phyloP scores from a whole-genome alignment of 2,329 filamentous ascomycete genomes.

The Pyrenochaeta sp. region DNA sequence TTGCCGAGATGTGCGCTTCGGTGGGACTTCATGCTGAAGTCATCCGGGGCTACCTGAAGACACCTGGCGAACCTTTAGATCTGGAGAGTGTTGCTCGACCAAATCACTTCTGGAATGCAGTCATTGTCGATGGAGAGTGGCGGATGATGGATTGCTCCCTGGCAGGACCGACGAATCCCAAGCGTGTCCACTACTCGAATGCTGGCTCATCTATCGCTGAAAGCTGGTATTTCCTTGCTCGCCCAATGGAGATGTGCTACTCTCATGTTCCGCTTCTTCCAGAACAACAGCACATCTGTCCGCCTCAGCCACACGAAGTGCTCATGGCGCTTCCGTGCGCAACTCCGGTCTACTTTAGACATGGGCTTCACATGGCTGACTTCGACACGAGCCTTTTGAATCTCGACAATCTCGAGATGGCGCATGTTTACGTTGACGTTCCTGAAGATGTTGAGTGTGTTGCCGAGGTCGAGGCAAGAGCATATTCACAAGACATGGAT shows the following conservation, averaged over 20 bases:
- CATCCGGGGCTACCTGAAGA: slow-evolving; percentile 88
- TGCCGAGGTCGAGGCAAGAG: slow-evolving; percentile 87
- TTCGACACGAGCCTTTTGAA: slow-evolving; percentile 88
- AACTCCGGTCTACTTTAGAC: slow-evolving; percentile 87
- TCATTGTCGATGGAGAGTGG: slow-evolving; percentile 94
- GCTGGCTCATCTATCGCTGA: slow-evolving; percentile 75
- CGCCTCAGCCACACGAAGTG: slow-evolving; percentile 83
- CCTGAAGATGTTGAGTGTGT: slow-evolving; percentile 90
- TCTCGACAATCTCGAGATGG: slow-evolving; percentile 91
- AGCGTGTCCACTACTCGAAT: slow-evolving; percentile 77
- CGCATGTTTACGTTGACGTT: slow-evolving; percentile 86
- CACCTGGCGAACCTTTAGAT: slow-evolving; percentile 78
- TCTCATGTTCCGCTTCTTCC: slow-evolving; percentile 91
- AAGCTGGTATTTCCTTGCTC: slow-evolving; percentile 90
- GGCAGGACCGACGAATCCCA: slow-evolving; percentile 88
- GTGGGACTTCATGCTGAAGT: slow-evolving; percentile 88
- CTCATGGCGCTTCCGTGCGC: slow-evolving; percentile 85
- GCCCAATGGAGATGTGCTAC: slow-evolving; percentile 90
- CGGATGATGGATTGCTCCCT: slow-evolving; percentile 94
- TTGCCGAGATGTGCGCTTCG: slow-evolving; percentile 91
- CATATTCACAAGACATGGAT: slow-evolving; percentile 81
- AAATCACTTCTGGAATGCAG: slow-evolving; percentile 98
- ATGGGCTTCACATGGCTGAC: slow-evolving; percentile 78
- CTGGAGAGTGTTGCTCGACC: slow-evolving; percentile 81
- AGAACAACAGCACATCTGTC: slow-evolving; percentile 90